phyloP scores from a whole-genome alignment of 2,329 filamentous ascomycete genomes.

The Lasiodiplodia gonubiensis region DNA sequence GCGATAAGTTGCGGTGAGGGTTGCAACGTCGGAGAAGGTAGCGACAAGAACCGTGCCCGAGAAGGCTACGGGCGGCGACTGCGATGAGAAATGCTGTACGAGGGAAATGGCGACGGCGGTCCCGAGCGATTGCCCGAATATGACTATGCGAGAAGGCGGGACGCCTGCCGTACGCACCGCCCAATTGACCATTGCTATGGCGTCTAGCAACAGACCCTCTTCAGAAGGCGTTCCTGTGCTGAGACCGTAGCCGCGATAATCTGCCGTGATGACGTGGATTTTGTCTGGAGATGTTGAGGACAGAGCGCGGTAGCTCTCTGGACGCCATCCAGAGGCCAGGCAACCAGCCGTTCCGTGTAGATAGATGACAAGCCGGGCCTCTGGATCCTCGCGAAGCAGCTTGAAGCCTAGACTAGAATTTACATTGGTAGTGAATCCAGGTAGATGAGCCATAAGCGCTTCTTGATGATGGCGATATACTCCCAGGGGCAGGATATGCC shows the following conservation, averaged over 20 bases:
- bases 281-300: conserved; percentile 57
- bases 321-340: conserved; percentile 61
- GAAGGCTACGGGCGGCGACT: conserved; percentile 55
- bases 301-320: conserved; percentile 62
- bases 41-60: conserved; percentile 63
- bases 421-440: conserved; percentile 60
- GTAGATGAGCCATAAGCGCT: conserved; percentile 51
- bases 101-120: conserved; percentile 67
- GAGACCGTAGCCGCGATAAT: conserved; percentile 88
- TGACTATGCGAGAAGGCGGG: conserved; percentile 72
- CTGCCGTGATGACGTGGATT: conserved; percentile 75
- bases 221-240: conserved; percentile 82
- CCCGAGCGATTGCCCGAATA: conserved; percentile 87
- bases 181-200: conserved; percentile 74
- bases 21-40: conserved; percentile 61
- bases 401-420: conserved; percentile 61
- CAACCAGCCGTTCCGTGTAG: conserved; percentile 65
- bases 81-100: conserved; percentile 50
- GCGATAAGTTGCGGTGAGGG: conserved; percentile 62
- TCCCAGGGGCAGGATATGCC: conserved; percentile 58
- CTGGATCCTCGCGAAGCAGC: conserved; percentile 67
- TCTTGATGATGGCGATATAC: conserved; percentile 52
- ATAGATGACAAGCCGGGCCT: conserved; percentile 68
- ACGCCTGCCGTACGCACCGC: conserved; percentile 71
- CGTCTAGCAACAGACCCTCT: conserved; percentile 79